Conservation (phyloP, 192 early-diverging fungal genomes). For the Coemansia sp. region DNA sequence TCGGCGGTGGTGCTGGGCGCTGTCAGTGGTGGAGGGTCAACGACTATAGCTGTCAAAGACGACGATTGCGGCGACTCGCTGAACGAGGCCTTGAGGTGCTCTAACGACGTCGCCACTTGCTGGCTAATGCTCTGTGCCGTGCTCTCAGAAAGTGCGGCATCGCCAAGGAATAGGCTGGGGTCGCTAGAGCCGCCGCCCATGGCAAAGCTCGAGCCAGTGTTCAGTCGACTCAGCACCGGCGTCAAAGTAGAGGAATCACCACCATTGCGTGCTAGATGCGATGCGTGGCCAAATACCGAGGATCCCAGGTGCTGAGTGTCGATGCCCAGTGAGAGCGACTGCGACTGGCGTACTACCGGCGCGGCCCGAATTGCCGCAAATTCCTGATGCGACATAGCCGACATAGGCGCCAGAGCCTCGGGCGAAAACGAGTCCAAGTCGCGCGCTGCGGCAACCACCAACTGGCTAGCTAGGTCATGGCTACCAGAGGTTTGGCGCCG, state of each 20-base stretch:
- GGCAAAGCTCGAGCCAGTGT: slow-evolving; percentile 1
- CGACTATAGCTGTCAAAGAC: slow-evolving; percentile 12
- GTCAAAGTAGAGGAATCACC: slow-evolving; percentile 2
- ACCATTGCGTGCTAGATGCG: neutral
- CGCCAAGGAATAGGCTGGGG: neutral
- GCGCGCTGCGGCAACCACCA: slow-evolving; percentile 23
- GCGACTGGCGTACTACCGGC: slow-evolving; percentile 10
- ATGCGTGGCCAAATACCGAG: neutral
- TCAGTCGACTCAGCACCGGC: slow-evolving; percentile 5
- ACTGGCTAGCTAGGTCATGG: neutral
- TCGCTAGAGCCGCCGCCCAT: neutral
- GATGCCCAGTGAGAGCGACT: slow-evolving; percentile 19
- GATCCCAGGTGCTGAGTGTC: neutral
- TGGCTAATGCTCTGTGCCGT: slow-evolving; percentile 15
- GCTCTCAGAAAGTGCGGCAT: slow-evolving; percentile 2
- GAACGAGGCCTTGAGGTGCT: slow-evolving; percentile 20
- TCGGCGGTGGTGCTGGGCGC: neutral
- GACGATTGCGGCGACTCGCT: slow-evolving; percentile 22
- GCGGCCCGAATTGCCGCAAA: neutral
- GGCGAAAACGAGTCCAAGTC: slow-evolving; percentile 41
- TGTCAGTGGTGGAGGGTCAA: slow-evolving; percentile 17
- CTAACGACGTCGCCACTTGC: slow-evolving; percentile 29
- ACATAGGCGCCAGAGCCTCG: slow-evolving; percentile 30
- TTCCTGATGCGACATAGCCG: slow-evolving; percentile 6
- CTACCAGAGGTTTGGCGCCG: neutral